Evolutionary conservation across 805 yeast genomes (phyloP).

Genomic region (Candida chauliodis): DNA sequence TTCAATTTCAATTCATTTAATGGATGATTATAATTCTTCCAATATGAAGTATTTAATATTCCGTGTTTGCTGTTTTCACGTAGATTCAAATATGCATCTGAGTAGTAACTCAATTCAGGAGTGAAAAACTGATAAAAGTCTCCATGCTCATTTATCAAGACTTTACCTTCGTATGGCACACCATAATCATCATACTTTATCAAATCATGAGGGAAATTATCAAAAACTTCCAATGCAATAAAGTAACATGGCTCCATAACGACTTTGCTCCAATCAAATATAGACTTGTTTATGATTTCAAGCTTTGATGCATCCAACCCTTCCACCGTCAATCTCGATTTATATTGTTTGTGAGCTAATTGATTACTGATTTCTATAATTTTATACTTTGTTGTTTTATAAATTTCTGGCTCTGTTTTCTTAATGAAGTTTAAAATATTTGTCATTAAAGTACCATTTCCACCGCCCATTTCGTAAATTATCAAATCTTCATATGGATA

Average conservation of each 20-base stretch:
- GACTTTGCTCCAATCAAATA: constrained; percentile 64
- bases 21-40: constrained; percentile 52
- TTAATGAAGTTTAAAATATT: constrained; percentile 66
- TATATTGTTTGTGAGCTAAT: constrained; percentile 55
- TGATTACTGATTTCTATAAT: constrained; percentile 69
- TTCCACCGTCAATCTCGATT: constrained; percentile 27
- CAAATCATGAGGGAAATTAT: constrained; percentile 79
- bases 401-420: constrained; percentile 67
- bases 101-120: constrained; percentile 56
- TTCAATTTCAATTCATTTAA: constrained; percentile 45
- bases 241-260: constrained; percentile 70
- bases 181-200: constrained; percentile 73
- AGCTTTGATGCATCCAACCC: constrained; percentile 56
- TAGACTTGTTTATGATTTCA: constrained; percentile 67
- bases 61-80: constrained; percentile 46
- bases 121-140: constrained; percentile 73
- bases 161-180: constrained; percentile 74
- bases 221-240: constrained; percentile 78
- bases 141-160: constrained; percentile 65
- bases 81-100: constrained; percentile 52
- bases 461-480: constrained; percentile 87
- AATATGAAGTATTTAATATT: constrained; percentile 25
- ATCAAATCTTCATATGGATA: constrained; percentile 70
- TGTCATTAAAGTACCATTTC: constrained; percentile 82
- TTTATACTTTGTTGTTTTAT: constrained; percentile 60